These are phyloP conservation scores for Pseudogymnoascus sp. DNA, from an alignment of 2,329 filamentous ascomycete genomes.

Conservation along the genomic window DNA sequence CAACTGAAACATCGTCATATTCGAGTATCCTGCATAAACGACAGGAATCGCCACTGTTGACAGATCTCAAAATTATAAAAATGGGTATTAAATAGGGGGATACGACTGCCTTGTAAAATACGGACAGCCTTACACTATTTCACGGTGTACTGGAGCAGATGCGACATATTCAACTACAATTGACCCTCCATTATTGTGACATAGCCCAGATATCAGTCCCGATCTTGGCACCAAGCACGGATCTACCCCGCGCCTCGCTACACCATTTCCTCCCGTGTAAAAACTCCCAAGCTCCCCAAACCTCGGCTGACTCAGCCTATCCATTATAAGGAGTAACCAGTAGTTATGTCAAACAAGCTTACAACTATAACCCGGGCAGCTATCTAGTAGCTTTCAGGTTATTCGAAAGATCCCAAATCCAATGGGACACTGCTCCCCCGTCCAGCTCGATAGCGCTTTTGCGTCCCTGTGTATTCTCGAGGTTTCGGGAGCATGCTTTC, in stretches of 20 bases:
- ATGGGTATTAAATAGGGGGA: neutral
- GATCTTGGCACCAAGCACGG: conserved; percentile 8
- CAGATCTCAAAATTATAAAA: neutral
- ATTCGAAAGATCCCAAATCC: conserved; percentile 55
- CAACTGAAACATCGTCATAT: conserved; percentile 9
- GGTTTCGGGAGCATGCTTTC: conserved; percentile 80
- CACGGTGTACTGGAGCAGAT: neutral
- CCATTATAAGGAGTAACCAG: conserved; percentile 6
- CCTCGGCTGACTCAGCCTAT: conserved; percentile 7
- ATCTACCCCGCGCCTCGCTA: conserved; percentile 9
- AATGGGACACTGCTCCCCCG: conserved; percentile 90
- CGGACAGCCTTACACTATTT: neutral
- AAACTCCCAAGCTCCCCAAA: neutral
- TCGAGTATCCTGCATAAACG: neutral
- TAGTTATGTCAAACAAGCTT: conserved; percentile 8
- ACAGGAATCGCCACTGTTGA: neutral
- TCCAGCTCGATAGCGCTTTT: conserved; percentile 79
- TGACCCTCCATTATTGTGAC: conserved; percentile 1
- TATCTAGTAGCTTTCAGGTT: conserved; percentile 10
- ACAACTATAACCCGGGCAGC: neutral
- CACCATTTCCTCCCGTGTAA: neutral
- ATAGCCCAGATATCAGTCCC: conserved; percentile 1
- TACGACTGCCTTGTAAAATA: neutral
- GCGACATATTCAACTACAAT: neutral
- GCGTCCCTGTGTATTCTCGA: conserved; percentile 66